Conservation (phyloP, 1,284 basidiomycete species). For the Xerocomus amazonicus region DNA sequence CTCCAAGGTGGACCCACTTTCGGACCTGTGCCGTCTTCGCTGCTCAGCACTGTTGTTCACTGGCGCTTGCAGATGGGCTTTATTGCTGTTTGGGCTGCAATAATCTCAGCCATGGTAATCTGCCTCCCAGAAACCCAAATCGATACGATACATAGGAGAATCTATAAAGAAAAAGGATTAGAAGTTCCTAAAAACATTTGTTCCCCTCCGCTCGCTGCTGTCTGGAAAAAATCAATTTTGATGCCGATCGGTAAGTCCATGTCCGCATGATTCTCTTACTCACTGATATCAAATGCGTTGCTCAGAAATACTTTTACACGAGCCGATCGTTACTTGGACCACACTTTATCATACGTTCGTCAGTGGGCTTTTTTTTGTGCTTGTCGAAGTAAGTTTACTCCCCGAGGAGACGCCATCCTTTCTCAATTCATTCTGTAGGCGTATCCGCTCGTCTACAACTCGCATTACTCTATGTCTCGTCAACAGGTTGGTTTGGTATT, state of each 20-base stretch:
- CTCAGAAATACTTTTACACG: slow-evolving; percentile 21
- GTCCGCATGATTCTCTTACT: not conserved
- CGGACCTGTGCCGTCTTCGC: slow-evolving; percentile 26
- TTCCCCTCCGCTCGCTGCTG: not conserved
- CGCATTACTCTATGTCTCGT: slow-evolving; percentile 23
- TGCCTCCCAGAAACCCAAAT: slow-evolving; percentile 24
- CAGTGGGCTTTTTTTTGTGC: slow-evolving; percentile 25
- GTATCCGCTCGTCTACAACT: slow-evolving; percentile 24
- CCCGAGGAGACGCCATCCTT: not conserved
- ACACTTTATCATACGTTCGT: slow-evolving; percentile 26
- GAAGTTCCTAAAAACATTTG: not conserved
- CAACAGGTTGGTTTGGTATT: slow-evolving; percentile 23
- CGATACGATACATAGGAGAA: slow-evolving; percentile 17
- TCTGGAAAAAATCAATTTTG: slow-evolving; percentile 21
- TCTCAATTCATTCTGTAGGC: slow-evolving; percentile 11
- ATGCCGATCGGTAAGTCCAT: slow-evolving; percentile 22
- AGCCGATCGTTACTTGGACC: slow-evolving; percentile 28
- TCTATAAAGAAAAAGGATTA: slow-evolving; percentile 7
- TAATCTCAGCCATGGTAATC: slow-evolving; percentile 15
- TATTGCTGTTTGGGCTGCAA: slow-evolving; percentile 21
- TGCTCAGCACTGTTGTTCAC: slow-evolving; percentile 15
- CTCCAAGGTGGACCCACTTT: slow-evolving; percentile 29
- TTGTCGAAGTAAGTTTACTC: slow-evolving; percentile 21
- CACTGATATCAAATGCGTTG: not conserved
- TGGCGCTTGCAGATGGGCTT: slow-evolving; percentile 30